Evolutionary conservation across 129 eudicot genomes (phyloP).

Genomic region (Centaurea solstitialis): DNA sequence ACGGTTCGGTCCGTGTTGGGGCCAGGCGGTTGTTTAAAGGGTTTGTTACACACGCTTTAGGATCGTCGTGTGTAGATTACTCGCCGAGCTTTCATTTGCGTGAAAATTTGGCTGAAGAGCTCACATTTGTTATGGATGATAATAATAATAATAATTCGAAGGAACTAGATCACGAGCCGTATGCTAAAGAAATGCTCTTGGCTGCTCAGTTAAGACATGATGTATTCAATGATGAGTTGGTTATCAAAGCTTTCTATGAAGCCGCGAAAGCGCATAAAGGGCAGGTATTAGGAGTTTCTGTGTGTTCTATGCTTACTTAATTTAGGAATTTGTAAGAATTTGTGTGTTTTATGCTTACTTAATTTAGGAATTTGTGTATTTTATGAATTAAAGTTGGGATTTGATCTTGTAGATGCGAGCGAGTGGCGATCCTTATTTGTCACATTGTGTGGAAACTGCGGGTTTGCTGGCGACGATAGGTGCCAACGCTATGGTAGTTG

Average conservation of each 20-base stretch:
- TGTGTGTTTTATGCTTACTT: constrained; percentile 48
- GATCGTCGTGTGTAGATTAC: constrained; percentile 53
- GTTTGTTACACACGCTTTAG: constrained; percentile 50
- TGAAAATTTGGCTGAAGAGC: constrained; percentile 41
- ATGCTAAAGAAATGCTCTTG: constrained; percentile 54
- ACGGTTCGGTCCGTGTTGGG: constrained; percentile 40
- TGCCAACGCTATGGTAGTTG: constrained; percentile 87
- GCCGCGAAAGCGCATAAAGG: constrained; percentile 98
- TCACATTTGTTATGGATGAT: constrained; percentile 77
- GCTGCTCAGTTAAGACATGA: constrained; percentile 68
- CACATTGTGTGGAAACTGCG: constrained; percentile 93
- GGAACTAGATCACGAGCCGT: constrained; percentile 36
- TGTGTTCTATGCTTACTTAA: constrained; percentile 30
- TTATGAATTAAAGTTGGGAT: not conserved
- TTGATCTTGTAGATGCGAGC: constrained; percentile 64
- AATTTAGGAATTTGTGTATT: not conserved
- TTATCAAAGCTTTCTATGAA: constrained; percentile 78
- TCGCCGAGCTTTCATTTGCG: constrained; percentile 29
- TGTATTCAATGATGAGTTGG: constrained; percentile 63
- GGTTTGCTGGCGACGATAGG: constrained; percentile 76
- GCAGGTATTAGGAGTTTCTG: constrained; percentile 44
- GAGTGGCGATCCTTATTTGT: constrained; percentile 92
- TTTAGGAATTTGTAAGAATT: too few relatives aligned
- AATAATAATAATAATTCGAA: constrained; percentile 11
- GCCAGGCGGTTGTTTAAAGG: constrained; percentile 50